phyloP scores from a whole-genome alignment of 805 yeast species.

The Wickerhamiella dianesei region DNA sequence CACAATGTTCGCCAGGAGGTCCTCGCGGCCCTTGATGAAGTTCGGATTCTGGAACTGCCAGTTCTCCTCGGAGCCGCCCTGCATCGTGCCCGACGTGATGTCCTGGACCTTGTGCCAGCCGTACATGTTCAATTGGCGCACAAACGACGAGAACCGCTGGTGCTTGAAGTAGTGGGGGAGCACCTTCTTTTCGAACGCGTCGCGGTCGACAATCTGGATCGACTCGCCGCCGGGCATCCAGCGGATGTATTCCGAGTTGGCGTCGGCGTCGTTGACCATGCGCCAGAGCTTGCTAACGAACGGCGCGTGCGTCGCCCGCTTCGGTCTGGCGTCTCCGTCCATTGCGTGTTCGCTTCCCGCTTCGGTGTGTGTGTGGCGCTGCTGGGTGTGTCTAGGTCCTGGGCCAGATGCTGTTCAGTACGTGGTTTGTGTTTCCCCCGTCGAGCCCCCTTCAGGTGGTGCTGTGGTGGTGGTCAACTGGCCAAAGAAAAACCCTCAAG shows the following conservation, averaged over 20 bases:
- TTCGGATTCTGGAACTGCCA: slow-evolving; percentile 82
- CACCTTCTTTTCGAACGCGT: slow-evolving; percentile 65
- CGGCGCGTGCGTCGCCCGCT: slow-evolving; percentile 39
- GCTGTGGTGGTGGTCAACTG: background rate
- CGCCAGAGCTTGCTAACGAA: slow-evolving; percentile 90
- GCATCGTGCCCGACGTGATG: slow-evolving; percentile 49
- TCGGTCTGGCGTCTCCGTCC: slow-evolving; percentile 4
- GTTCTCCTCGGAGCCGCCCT: slow-evolving; percentile 47
- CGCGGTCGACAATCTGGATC: slow-evolving; percentile 74
- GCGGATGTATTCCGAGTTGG: slow-evolving; percentile 53
- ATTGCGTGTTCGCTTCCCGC: background rate
- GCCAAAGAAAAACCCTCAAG: background rate
- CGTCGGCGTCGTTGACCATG: slow-evolving; percentile 69
- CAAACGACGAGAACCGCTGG: slow-evolving; percentile 88
- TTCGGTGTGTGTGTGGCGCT: too few relatives aligned
- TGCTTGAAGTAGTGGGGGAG: slow-evolving; percentile 91
- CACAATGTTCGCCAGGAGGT: slow-evolving; percentile 69
- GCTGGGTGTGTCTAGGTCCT: too few relatives aligned
- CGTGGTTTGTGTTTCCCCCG: too few relatives aligned
- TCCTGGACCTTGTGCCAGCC: slow-evolving; percentile 99
- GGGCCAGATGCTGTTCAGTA: too few relatives aligned
- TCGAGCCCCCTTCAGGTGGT: background rate
- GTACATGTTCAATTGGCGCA: slow-evolving; percentile 92
- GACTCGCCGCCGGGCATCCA: slow-evolving; percentile 83
- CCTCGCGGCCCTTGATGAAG: slow-evolving; percentile 67